phyloP scores from a whole-genome alignment of 1,139 yeast species.

The Martiniozyma asiatica region DNA sequence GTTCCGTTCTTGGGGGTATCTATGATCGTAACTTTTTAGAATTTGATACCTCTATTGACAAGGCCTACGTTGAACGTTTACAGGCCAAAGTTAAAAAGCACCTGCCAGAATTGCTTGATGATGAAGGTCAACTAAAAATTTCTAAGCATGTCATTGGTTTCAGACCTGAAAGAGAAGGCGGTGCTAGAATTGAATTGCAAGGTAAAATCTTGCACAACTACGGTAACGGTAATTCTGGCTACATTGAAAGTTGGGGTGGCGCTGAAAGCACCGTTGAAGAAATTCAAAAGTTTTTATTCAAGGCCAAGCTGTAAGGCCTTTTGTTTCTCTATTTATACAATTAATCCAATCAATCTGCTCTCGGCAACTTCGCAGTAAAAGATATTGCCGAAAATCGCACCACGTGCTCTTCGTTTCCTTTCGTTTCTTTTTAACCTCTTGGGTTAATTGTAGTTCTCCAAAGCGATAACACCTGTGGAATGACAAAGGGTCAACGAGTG shows the following conservation, averaged over 20 bases:
- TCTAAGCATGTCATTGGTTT: slow-evolving; percentile 34
- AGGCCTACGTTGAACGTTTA: slow-evolving; percentile 29
- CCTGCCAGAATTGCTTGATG: slow-evolving; percentile 29
- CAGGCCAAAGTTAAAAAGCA: slow-evolving; percentile 27
- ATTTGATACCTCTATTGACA: slow-evolving; percentile 24
- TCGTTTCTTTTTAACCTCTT: too few relatives aligned
- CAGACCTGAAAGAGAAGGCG: slow-evolving; percentile 36
- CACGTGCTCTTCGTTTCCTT: too few relatives aligned
- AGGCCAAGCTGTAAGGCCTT: too few relatives aligned
- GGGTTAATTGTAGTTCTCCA: too few relatives aligned
- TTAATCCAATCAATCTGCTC: too few relatives aligned
- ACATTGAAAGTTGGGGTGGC: slow-evolving; percentile 35
- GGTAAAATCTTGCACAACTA: slow-evolving; percentile 35
- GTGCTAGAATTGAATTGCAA: slow-evolving; percentile 26
- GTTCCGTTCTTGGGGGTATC: slow-evolving; percentile 38
- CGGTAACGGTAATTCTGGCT: slow-evolving; percentile 39
- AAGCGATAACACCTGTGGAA: too few relatives aligned
- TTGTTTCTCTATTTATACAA: too few relatives aligned
- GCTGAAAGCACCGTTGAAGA: too few relatives aligned
- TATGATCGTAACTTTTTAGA: slow-evolving; percentile 22
- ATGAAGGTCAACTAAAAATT: slow-evolving; percentile 23
- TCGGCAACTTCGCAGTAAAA: too few relatives aligned
- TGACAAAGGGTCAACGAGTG: too few relatives aligned
- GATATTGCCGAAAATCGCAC: too few relatives aligned
- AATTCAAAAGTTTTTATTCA: too few relatives aligned